Percentiles rank a stretch among this genome's conserved stretches.
These are phyloP conservation scores for Solanum hybrid DNA, from an alignment of 305 asterid genomes.

Conservation along the genomic window DNA sequence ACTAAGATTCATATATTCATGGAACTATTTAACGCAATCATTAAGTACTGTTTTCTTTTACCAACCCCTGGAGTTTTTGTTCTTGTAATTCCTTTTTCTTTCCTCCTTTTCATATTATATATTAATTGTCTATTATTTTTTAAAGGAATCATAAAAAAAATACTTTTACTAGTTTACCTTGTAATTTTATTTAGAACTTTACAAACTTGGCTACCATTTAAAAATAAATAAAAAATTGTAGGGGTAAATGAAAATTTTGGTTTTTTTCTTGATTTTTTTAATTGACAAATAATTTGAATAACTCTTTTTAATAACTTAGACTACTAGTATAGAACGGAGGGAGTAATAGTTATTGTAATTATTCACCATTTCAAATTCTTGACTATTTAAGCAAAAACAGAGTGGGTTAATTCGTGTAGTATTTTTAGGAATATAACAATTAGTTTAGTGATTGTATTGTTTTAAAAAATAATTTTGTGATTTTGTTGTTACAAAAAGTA, in stretches of 20 bases:
- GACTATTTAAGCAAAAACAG: not conserved
- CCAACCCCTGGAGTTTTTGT: not conserved
- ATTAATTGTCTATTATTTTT: too few relatives aligned
- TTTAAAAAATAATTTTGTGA: too few relatives aligned
- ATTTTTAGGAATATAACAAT: too few relatives aligned
- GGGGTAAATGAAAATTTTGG: not conserved
- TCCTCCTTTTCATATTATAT: not conserved
- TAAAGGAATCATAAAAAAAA: too few relatives aligned
- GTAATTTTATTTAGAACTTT: not conserved
- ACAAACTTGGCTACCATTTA: not conserved
- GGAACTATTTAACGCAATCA: not conserved
- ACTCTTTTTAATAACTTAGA: not conserved
- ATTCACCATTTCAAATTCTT: not conserved
- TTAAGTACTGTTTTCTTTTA: not conserved
- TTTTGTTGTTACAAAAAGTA: not conserved
- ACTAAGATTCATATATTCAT: not conserved
- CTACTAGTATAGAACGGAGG: not conserved
- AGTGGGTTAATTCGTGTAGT: not conserved
- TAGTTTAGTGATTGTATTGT: not conserved
- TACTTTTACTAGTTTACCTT: not conserved
- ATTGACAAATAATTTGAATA: not conserved
- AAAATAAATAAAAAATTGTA: too few relatives aligned
- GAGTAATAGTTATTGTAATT: not conserved
- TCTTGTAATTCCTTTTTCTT: not conserved
- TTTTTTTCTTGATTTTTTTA: not conserved